Evolutionary conservation across 768 basidiomycete species (phyloP), one percentile per base, ranked within the genome.

Genomic region (Rhizopogon roseolus): DNA sequence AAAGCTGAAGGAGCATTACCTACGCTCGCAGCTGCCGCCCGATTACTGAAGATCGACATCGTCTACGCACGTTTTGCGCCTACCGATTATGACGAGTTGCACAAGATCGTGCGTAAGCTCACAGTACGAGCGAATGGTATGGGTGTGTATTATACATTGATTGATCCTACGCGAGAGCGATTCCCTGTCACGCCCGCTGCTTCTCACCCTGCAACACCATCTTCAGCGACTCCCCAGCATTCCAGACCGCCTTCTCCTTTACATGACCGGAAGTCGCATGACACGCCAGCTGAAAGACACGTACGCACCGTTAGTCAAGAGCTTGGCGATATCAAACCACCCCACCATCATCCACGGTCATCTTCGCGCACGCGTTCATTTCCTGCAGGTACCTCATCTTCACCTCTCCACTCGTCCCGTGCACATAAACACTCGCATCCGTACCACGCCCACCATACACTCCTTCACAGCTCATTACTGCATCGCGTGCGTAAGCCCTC

Each of bases 91-190:
- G 58, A 61, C 0, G 63, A 66, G 3, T 73, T 90, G 17, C 84
- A 86, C 51, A 62, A 67, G 22, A 61, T 78, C 6, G 71, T 73
- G 14, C 71, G 82, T 41, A 69, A 79, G 4, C 71, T 88, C 57
- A 74, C 77, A 4, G 81, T 79, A 10, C 71, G 82, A 7, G 77
- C 79, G n/a, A 75, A 84, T 56, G 88, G 88, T 16, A 74, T 89
- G 75, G 71, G 67, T 17, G 64, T 79, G 38, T 89, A 86, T 61
- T 88, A 85, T 56, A 67, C 66, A 0, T 62, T 89, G n/a, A 76
- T 86, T 9, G 84, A 89, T 57, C 81, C 85, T 0, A 77, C 76
- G 17, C 67, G 81, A 40, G 81, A 84, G 60, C 74, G 66, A 51
- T 88, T 87, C 58, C 80, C 79, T 2, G 60, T 69, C 0, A 80